A percentile compares a stretch with the other conserved stretches of the same genome.
Evolutionary conservation across 2,329 filamentous ascomycete genomes (phyloP).

Genomic region (Thyridium curvatum): DNA sequence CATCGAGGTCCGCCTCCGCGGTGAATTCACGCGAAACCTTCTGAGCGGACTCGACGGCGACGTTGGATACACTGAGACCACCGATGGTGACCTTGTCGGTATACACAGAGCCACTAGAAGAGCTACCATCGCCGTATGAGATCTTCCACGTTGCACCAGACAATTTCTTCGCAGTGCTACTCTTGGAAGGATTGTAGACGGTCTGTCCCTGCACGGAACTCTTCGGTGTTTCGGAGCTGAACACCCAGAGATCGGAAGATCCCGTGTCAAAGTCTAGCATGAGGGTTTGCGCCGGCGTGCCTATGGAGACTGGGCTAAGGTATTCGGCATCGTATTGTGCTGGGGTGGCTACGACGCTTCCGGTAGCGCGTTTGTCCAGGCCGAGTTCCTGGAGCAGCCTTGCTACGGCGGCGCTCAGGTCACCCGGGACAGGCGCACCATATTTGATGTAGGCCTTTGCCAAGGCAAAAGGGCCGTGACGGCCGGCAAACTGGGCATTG

Average conservation of each 20-base stretch:
- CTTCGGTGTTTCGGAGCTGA: constrained; percentile 26
- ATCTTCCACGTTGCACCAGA: constrained; percentile 32
- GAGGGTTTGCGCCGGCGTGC: constrained; percentile 22
- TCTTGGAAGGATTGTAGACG: constrained; percentile 30
- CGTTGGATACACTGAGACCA: constrained; percentile 27
- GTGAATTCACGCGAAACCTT: constrained; percentile 32
- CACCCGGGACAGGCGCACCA: constrained; percentile 21
- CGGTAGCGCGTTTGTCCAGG: constrained; percentile 17
- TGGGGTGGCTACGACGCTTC: constrained; percentile 19
- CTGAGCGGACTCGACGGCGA: constrained; percentile 36
- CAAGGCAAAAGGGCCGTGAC: constrained; percentile 24
- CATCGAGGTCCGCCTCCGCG: constrained; percentile 27
- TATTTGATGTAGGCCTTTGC: constrained; percentile 31
- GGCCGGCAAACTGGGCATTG: constrained; percentile 23
- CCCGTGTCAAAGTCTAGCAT: constrained; percentile 24
- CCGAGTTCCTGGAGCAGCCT: constrained; percentile 8
- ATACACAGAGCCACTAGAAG: constrained; percentile 35
- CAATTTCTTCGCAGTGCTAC: constrained; percentile 28
- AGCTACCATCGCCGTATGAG: constrained; percentile 35
- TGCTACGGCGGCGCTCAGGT: constrained; percentile 17
- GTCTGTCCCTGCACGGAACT: constrained; percentile 28
- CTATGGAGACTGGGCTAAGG: constrained; percentile 32
- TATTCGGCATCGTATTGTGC: constrained; percentile 27
- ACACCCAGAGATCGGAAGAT: constrained; percentile 36
- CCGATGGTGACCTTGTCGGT: constrained; percentile 34